Percentiles rank a stretch among this genome's conserved stretches.
Conservation (phyloP, 1,284 basidiomycete species). For the Stereum hirsutum region DNA sequence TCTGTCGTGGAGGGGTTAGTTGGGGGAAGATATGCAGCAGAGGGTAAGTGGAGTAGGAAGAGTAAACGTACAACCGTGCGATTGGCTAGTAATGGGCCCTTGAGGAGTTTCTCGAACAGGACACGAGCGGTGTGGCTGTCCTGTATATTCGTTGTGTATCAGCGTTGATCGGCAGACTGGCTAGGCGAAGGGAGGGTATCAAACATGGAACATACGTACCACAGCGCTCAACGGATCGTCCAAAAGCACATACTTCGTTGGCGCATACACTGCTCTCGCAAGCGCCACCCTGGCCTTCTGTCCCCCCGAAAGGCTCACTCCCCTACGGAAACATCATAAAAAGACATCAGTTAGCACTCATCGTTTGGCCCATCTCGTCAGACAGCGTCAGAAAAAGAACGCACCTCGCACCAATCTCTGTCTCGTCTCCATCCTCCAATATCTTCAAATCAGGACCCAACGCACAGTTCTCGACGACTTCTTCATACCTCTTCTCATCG, state of each 20-base stretch:
- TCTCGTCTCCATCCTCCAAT: conserved; percentile 32
- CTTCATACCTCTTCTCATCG: conserved; percentile 58
- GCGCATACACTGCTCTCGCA: conserved; percentile 60
- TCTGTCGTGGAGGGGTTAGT: conserved; percentile 26
- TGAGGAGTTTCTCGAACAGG: conserved; percentile 54
- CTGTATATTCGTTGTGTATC: no score
- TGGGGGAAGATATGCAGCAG: no score
- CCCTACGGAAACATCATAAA: conserved; percentile 11
- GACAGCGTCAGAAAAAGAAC: conserved; percentile 4
- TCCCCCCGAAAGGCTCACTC: conserved; percentile 25
- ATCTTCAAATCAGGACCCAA: conserved; percentile 52
- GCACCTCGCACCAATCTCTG: conserved; percentile 25
- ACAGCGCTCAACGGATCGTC: conserved; percentile 71
- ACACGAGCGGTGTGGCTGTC: conserved; percentile 70
- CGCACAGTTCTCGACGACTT: conserved; percentile 64
- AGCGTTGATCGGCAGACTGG: conserved; percentile 1
- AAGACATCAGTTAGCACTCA: not conserved
- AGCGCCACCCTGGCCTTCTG: conserved; percentile 52
- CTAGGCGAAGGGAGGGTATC: not conserved
- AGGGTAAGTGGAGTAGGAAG: no score
- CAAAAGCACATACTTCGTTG: conserved; percentile 53
- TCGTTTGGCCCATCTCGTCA: conserved; percentile 13
- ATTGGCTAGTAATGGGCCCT: conserved; percentile 53
- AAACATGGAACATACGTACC: conserved; percentile 27
- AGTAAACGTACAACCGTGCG: conserved; percentile 56